Evolutionary conservation across 106 monocot species (phyloP).

Genomic region (Acanthochlamys bracteata): DNA sequence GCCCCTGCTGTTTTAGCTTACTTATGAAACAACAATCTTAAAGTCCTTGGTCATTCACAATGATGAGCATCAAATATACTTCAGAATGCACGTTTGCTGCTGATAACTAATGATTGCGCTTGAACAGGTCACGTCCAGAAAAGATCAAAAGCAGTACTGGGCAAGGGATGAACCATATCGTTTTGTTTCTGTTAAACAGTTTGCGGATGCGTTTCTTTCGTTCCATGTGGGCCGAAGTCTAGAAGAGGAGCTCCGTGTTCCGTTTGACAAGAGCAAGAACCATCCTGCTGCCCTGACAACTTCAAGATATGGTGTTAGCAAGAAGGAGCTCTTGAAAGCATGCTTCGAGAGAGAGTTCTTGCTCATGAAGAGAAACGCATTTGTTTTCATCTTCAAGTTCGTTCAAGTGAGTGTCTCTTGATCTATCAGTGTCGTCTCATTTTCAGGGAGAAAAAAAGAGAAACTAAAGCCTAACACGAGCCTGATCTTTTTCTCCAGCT

Average conservation of each 20-base stretch:
- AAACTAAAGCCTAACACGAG: no score
- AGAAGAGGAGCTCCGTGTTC: slow-evolving; percentile 14
- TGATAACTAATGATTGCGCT: not conserved
- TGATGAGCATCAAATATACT: no score
- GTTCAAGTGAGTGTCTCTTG: slow-evolving; percentile 25
- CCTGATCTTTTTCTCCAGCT: slow-evolving; percentile 31
- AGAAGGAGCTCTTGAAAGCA: slow-evolving; percentile 33
- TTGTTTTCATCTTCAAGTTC: slow-evolving; percentile 43
- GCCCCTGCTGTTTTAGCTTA: not conserved
- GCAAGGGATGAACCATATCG: slow-evolving; percentile 24
- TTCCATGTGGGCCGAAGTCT: slow-evolving; percentile 27
- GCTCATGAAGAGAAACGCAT: slow-evolving; percentile 39
- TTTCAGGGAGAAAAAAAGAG: no score
- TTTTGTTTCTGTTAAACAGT: slow-evolving; percentile 34
- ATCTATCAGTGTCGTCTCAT: no score
- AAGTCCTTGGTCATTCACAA: no score
- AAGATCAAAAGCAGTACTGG: slow-evolving; percentile 51
- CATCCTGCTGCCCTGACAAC: slow-evolving; percentile 47
- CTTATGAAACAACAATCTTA: no score
- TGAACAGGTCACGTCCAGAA: slow-evolving; percentile 27
- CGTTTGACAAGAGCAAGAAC: slow-evolving; percentile 37
- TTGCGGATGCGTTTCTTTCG: slow-evolving; percentile 25
- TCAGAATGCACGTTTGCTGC: no score
- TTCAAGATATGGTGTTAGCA: slow-evolving; percentile 34
- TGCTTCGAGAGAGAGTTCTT: slow-evolving; percentile 30